Evolutionary conservation across 352 stramenopile species (phyloP), one percentile per base, ranked within the genome.

Genomic region (Phytophthora uliginosa): DNA sequence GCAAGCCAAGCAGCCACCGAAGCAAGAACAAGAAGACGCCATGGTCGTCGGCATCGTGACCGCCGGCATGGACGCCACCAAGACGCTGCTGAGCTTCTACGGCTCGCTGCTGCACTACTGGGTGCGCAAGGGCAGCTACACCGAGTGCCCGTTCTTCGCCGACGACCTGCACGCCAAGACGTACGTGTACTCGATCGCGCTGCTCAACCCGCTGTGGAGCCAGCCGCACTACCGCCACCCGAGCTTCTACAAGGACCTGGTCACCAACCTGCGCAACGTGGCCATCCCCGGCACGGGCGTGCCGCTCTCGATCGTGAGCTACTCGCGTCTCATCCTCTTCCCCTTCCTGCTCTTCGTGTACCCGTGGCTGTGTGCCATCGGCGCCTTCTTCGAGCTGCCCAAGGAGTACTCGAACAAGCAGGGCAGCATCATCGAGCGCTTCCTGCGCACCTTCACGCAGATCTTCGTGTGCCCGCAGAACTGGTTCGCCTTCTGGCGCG

Each of bases 221-320:
- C 86, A 98, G 77, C 97, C 97, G 50, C 97, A 99, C 84, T 99
- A 99, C 83, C 95, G 98, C 63, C 98, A 99, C 78, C 81, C 88
- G 31, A 98, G 91, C 57, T 99, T 99, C 82, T 89, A 97, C 59
- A 84, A 96, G 52, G 97, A 99, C 77, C 62, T 99, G 63, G 75
- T 98, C 36, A 98, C 98, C 76, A 99, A 99, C 82, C 84, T 99
- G 69, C 89, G 95, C 65, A 99, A 99, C 77, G 97, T 99, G 28
- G 98, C 98, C 24, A 98, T 99, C 75, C 98, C 98, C 10, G 97
- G 98, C 69, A 99, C 97, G 57, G 97, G 97, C 53, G 76, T 99
- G 15, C 95, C 97, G 45, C 84, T 99, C 26, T 98, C 91, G 68
- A 73, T 94, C 57, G 85, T 98, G 63, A 88, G 84, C 77, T 95